phyloP scores from a whole-genome alignment of 805 yeast species.

The Teunomyces pallodes region DNA sequence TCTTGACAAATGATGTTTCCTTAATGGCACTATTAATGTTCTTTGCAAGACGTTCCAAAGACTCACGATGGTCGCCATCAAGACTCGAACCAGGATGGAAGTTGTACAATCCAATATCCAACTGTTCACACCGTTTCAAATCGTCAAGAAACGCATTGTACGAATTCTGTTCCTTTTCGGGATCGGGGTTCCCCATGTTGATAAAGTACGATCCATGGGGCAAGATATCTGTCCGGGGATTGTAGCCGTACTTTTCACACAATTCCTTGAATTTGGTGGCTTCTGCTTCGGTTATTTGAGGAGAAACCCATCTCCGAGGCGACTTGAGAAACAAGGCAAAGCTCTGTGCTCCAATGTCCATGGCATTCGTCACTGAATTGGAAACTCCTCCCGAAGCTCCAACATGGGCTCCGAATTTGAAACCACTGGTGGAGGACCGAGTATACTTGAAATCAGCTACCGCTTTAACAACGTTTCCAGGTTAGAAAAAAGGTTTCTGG shows the following conservation, averaged over 20 bases:
- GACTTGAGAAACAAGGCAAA: slow-evolving; percentile 90
- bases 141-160: slow-evolving; percentile 82
- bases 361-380: slow-evolving; percentile 61
- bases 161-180: slow-evolving; percentile 73
- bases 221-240: slow-evolving; percentile 73
- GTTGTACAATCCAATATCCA: slow-evolving; percentile 83
- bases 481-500: neutral
- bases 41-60: slow-evolving; percentile 67
- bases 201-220: slow-evolving; percentile 97
- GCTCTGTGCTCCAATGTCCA: slow-evolving; percentile 62
- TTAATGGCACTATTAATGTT: slow-evolving; percentile 76
- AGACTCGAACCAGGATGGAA: slow-evolving; percentile 92
- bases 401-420: slow-evolving; percentile 88
- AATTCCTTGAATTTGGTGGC: slow-evolving; percentile 59
- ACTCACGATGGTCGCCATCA: slow-evolving; percentile 60
- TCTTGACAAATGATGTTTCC: slow-evolving; percentile 74
- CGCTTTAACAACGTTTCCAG: slow-evolving; percentile 7
- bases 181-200: slow-evolving; percentile 88
- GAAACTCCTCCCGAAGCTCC: slow-evolving; percentile 79
- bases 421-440: slow-evolving; percentile 42
- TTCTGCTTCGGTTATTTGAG: slow-evolving; percentile 67
- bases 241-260: slow-evolving; percentile 63
- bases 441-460: slow-evolving; percentile 24
- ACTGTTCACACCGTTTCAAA: slow-evolving; percentile 76
- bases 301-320: slow-evolving; percentile 89